These are phyloP conservation scores for Agrocybe pediades DNA, from an alignment of 768 basidiomycete genomes.

Conservation along the genomic window DNA sequence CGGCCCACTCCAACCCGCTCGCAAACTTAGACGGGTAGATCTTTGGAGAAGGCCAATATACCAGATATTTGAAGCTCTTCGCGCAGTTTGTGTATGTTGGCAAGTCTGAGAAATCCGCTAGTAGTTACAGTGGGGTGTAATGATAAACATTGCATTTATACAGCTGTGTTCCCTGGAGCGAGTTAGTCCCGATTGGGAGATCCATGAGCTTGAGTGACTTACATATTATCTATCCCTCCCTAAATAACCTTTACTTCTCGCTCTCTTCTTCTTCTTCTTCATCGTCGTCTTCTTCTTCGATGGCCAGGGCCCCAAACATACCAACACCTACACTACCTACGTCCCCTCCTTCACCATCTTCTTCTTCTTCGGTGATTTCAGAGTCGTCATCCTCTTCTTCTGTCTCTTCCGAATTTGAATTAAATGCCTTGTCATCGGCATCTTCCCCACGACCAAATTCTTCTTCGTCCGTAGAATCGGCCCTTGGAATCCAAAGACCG, in stretches of 20 bases:
- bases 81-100: too few relatives aligned
- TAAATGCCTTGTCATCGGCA: conserved; percentile 13
- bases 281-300: conserved; percentile 26
- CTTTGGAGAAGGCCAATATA: too few relatives aligned
- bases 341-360: conserved; percentile 7
- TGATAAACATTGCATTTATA: too few relatives aligned
- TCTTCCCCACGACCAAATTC: conserved; percentile 24
- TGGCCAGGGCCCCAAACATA: conserved; percentile 43
- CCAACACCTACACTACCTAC: conserved; percentile 21
- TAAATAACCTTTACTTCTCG: too few relatives aligned
- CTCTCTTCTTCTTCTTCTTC: conserved; percentile 21
- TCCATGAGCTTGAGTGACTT: too few relatives aligned
- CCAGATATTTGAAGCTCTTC: too few relatives aligned
- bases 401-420: conserved; percentile 25
- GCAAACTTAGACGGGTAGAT: background rate
- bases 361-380: conserved; percentile 26
- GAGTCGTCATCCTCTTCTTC: conserved; percentile 29
- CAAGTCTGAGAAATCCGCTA: too few relatives aligned
- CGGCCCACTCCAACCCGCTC: background rate
- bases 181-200: too few relatives aligned
- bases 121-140: too few relatives aligned
- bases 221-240: conserved; percentile 3
- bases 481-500: conserved; percentile 62
- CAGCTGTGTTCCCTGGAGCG: too few relatives aligned
- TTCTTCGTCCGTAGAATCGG: conserved; percentile 29